Conservation (phyloP, 306 rosid genomes). For the Neltuma alba region DNA sequence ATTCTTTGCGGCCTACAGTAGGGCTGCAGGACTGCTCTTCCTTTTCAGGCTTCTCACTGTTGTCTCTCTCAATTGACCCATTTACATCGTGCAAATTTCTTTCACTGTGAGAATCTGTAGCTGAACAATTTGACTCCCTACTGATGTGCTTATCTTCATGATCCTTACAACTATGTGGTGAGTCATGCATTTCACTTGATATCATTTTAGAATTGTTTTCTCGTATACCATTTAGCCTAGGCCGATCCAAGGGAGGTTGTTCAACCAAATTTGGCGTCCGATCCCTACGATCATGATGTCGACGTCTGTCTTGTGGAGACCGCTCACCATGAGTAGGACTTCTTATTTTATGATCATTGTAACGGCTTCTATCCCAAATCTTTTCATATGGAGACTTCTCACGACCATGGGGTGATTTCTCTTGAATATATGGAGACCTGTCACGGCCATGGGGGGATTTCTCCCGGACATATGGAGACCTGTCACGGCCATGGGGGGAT, state of each 20-base stretch:
- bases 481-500: no score
- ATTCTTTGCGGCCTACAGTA: conserved; percentile 49
- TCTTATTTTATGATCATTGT: conserved; percentile 65
- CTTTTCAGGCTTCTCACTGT: conserved; percentile 46
- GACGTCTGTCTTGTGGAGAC: conserved; percentile 69
- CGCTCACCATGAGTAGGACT: conserved; percentile 60
- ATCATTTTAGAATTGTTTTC: conserved; percentile 61
- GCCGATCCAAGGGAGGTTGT: conserved; percentile 62
- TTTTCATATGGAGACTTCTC: conserved; percentile 66
- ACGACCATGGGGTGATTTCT: conserved; percentile 62
- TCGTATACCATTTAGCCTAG: conserved; percentile 43
- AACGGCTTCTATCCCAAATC: conserved; percentile 75
- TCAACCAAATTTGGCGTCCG: conserved; percentile 65
- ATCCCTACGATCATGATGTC: conserved; percentile 60
- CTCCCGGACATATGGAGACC: conserved; percentile 54
- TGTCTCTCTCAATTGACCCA: conserved; percentile 53
- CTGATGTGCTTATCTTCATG: conserved; percentile 63
- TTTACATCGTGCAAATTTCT: conserved; percentile 42
- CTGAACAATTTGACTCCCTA: conserved; percentile 58
- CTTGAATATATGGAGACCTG: conserved; percentile 67
- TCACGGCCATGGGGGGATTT: conserved; percentile 67
- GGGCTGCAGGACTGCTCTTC: conserved; percentile 68
- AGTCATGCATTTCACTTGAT: conserved; percentile 54
- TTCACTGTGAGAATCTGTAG: conserved; percentile 62
- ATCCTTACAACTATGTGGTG: conserved; percentile 51